These are phyloP conservation scores for Nakataea oryzae DNA, from an alignment of 2,329 filamentous ascomycete genomes.

Conservation along the genomic window DNA sequence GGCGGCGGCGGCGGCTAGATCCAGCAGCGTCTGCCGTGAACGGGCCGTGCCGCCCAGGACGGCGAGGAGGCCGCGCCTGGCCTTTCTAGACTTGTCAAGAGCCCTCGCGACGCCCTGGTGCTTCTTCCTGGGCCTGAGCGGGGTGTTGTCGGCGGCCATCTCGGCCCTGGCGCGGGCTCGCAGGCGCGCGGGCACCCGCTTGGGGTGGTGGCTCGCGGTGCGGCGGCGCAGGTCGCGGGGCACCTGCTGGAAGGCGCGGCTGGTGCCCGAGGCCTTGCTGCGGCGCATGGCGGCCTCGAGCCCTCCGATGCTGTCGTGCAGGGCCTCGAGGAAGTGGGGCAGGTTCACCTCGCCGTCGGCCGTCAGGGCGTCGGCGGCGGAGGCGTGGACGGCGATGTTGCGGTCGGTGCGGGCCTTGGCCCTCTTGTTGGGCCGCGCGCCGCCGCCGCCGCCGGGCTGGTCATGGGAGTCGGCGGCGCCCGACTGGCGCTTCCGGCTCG, in stretches of 20 bases:
- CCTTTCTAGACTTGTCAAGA: conserved; percentile 35
- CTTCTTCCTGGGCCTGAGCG: conserved; percentile 52
- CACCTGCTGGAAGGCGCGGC: conserved; percentile 82
- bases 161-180: conserved; percentile 57
- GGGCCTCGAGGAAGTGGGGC: conserved; percentile 70
- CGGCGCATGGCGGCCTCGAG: conserved; percentile 73
- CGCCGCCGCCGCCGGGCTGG: neutral
- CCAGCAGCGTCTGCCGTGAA: neutral
- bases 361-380: conserved; percentile 35
- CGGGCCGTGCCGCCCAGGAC: neutral
- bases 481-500: neutral
- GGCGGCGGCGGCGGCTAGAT: conserved; percentile 23
- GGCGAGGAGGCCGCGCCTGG: conserved; percentile 22
- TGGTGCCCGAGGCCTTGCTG: conserved; percentile 51
- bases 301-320: conserved; percentile 81
- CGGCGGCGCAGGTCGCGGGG: conserved; percentile 74
- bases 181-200: conserved; percentile 72
- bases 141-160: conserved; percentile 87
- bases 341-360: conserved; percentile 76
- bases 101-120: conserved; percentile 39
- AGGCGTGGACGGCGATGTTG: neutral
- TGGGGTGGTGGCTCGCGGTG: conserved; percentile 92
- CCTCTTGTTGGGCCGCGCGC: neutral
- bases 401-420: neutral
- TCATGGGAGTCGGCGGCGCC: neutral